Base-by-base conservation (phyloP, 192 early-diverging fungal genomes). In the Linnemannia hyalina region DNA sequence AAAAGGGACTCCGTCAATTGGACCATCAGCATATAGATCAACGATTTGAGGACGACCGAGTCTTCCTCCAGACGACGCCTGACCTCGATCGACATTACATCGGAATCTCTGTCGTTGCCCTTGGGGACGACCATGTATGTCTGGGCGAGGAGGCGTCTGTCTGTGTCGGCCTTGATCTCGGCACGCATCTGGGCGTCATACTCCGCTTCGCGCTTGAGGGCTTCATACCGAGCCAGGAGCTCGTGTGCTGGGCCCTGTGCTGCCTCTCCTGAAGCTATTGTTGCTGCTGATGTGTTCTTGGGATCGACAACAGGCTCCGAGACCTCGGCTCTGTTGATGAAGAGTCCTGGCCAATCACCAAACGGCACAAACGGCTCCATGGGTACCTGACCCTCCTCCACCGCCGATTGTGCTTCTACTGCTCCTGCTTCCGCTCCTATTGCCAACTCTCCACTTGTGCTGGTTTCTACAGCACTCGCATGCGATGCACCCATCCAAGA, bases 11-110 rank as follows among this genome's bases (percentile, higher is more conserved):
- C 54, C 1, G 77, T 83, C 60, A 83, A 29, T 6, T 83, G 82
- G 26, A 75, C 47, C 82, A 83, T 83, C 76, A 83, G 42, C 82
- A 83, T 74, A 42, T 83, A 83, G 11, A 83, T 73, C 29, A 83
- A 16, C 0, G 76, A 60, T 36, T 83, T 77, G 13, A 73, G 22
- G 3, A 83, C 7, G 11, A 83, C 63, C 0, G 36, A 36, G 7
- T 83, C 82, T 44, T 82, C 54, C 20, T 42, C 36, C 23, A 16
- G 2, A 38, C 42, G 72, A 7, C 38, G 69, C 6, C 42, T 47
- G 9, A 46, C 71, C 42, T 46, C 40, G 22, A 23, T 35, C 7
- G 41, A 11, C 8, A 32, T 46, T 15, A 16, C 65, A 6, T 47
- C 38, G 0, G 20, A 7, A 13, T 22, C 40, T n/a, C 74, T 63